Conservation (phyloP, 345 rosid genomes). For the Linum lewisii region DNA sequence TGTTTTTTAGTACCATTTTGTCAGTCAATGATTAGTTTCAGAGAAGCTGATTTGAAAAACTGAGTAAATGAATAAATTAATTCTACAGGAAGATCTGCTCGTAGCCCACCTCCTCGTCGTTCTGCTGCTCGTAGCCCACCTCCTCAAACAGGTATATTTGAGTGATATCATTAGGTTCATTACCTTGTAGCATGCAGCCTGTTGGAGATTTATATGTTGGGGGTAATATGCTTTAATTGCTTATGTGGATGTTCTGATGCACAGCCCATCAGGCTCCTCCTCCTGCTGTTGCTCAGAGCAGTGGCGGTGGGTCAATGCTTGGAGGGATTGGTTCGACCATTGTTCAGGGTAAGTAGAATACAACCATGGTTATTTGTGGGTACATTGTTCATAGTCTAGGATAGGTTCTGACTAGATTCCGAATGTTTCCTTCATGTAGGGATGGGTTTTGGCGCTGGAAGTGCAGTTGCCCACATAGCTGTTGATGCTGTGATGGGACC, state of each 20-base stretch:
- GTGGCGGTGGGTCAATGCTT: constrained; percentile 67
- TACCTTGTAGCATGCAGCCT: too few relatives aligned
- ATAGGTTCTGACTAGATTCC: neutral
- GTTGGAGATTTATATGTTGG: neutral
- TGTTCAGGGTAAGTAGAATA: constrained; percentile 62
- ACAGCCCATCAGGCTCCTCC: constrained; percentile 83
- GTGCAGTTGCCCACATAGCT: constrained; percentile 9
- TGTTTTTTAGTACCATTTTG: neutral
- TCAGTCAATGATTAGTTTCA: neutral
- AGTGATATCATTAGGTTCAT: neutral
- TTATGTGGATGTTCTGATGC: constrained; percentile 16
- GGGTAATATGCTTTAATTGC: neutral
- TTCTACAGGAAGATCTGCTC: constrained; percentile 52
- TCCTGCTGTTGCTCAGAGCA: constrained; percentile 58
- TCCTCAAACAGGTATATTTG: constrained; percentile 40
- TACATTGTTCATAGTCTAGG: neutral
- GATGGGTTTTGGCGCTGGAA: constrained; percentile 8
- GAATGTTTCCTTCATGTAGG: neutral
- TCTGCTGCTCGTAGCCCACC: constrained; percentile 46
- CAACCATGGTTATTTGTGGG: neutral
- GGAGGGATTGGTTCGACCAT: constrained; percentile 95
- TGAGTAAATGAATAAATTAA: neutral
- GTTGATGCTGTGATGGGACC: constrained; percentile 12
- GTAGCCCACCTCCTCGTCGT: constrained; percentile 44
- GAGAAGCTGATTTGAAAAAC: neutral